Conservation (phyloP, 1,139 yeast genomes). For the Candida dubliniensis region DNA sequence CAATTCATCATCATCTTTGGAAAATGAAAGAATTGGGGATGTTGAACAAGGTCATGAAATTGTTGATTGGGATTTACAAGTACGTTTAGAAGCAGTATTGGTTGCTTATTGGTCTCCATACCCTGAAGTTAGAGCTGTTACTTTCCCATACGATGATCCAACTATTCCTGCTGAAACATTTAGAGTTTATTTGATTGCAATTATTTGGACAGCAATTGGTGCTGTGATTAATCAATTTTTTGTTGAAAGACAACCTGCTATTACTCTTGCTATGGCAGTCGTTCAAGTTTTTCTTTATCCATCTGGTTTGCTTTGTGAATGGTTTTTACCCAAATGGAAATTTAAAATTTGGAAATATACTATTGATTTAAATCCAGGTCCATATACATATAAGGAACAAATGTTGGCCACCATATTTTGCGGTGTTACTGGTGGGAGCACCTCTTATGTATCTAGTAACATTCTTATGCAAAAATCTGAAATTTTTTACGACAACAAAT, state of each 20-base stretch:
- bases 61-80: slow-evolving; percentile 31
- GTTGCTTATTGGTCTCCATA: slow-evolving; percentile 60
- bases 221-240: slow-evolving; percentile 61
- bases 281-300: slow-evolving; percentile 28
- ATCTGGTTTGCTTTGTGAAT: slow-evolving; percentile 20
- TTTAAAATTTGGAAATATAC: slow-evolving; percentile 13
- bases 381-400: slow-evolving; percentile 30
- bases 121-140: slow-evolving; percentile 63
- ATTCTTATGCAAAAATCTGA: slow-evolving; percentile 44
- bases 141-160: slow-evolving; percentile 55
- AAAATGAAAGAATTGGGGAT: neutral
- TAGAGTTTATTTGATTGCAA: slow-evolving; percentile 53
- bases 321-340: slow-evolving; percentile 23
- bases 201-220: slow-evolving; percentile 54
- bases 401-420: slow-evolving; percentile 25
- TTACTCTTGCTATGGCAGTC: slow-evolving; percentile 41
- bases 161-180: slow-evolving; percentile 53
- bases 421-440: slow-evolving; percentile 33
- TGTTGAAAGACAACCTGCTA: slow-evolving; percentile 53
- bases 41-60: slow-evolving; percentile 17
- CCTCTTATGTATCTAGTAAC: slow-evolving; percentile 45
- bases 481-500: slow-evolving; percentile 37
- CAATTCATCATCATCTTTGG: neutral
- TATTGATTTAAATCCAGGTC: slow-evolving; percentile 28
- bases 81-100: slow-evolving; percentile 46